Percentiles rank a stretch among this genome's conserved stretches.
Evolutionary conservation across 1,284 basidiomycete species (phyloP).

Genomic region (Pulveroboletus sp.): DNA sequence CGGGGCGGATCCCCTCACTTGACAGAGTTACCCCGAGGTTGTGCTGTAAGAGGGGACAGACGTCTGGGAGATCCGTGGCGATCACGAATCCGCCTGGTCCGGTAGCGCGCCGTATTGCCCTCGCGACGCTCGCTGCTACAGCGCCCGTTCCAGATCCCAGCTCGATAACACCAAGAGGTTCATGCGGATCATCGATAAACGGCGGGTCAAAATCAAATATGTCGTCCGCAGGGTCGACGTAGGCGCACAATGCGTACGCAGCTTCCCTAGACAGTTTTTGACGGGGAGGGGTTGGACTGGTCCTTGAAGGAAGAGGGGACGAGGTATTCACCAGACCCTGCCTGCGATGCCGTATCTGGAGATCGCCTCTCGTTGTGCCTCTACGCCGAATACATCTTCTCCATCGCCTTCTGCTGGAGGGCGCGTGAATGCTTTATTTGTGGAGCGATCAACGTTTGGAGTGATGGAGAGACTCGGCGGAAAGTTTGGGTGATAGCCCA

Average conservation of each 20-base stretch:
- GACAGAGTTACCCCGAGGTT: constrained; percentile 43
- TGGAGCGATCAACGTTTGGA: constrained; percentile 8
- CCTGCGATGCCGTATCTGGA: constrained; percentile 73
- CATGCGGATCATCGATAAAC: constrained; percentile 35
- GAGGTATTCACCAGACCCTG: constrained; percentile 60
- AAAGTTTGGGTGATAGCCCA: constrained; percentile 35
- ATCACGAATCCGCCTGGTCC: constrained; percentile 44
- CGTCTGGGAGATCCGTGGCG: constrained; percentile 71
- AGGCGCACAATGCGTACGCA: constrained; percentile 60
- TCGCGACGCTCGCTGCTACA: constrained; percentile 52
- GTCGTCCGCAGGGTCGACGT: constrained; percentile 46
- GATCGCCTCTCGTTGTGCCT: constrained; percentile 62
- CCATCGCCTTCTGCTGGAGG: neutral
- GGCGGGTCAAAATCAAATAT: constrained; percentile 60
- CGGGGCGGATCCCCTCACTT: neutral
- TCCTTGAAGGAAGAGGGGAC: constrained; percentile 1
- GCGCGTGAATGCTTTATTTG: neutral
- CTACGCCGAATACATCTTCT: constrained; percentile 41
- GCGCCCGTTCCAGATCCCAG: constrained; percentile 75
- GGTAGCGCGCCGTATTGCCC: constrained; percentile 16
- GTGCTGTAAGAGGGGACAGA: constrained; percentile 57
- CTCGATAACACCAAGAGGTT: constrained; percentile 47
- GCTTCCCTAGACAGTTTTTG: constrained; percentile 59
- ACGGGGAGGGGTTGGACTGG: neutral
- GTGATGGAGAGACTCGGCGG: constrained; percentile 38